Base-by-base conservation (phyloP, 2,329 filamentous ascomycete genomes). In the Fusarium longipes region DNA sequence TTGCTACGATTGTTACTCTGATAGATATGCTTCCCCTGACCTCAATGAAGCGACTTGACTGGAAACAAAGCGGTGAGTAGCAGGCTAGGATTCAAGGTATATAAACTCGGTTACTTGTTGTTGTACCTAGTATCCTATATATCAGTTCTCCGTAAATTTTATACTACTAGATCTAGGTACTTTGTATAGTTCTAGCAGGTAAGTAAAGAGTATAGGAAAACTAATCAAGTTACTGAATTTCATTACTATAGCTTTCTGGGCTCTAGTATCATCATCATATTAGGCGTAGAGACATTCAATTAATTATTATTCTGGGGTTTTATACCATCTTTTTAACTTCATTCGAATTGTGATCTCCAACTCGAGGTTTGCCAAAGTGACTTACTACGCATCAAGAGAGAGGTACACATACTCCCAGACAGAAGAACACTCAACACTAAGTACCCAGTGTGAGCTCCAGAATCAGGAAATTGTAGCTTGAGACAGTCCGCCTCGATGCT, bases 401-500 rank as follows among this genome's bases (percentile, higher is more conserved):
- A 36, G 33, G 14, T 17, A 35, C 9, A 29, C 22, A 27, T 20
- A 5, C 17, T 20, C 44, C 18, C 29, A 10, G 9, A 6, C 24
- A 39, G 4, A 30, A 7, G 17, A 33, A 20, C 30, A 22, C 22
- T 17, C 7, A 25, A 48, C 2, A n/a, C 4, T n/a, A n/a, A n/a
- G n/a, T n/a, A n/a, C n/a, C n/a, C 27, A 42, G 7, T 9, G 22
- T 8, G 11, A 25, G n/a, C 15, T 40, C 49, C 32, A 24, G 12
- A 33, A 55, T 56, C 27, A 20, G 44, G 45, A 22, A 61, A 49
- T 49, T 48, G 47, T 60, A 57, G 40, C 61, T 57, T 66, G 60
- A 68, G 51, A 62, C 65, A 68, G 24, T 22, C 36, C 24, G 27
- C 30, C 32, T 49, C 44, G 38, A 44, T 40, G 18, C 38, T 63